phyloP scores from a whole-genome alignment of 768 basidiomycete species.

The Agaricus blazei region DNA sequence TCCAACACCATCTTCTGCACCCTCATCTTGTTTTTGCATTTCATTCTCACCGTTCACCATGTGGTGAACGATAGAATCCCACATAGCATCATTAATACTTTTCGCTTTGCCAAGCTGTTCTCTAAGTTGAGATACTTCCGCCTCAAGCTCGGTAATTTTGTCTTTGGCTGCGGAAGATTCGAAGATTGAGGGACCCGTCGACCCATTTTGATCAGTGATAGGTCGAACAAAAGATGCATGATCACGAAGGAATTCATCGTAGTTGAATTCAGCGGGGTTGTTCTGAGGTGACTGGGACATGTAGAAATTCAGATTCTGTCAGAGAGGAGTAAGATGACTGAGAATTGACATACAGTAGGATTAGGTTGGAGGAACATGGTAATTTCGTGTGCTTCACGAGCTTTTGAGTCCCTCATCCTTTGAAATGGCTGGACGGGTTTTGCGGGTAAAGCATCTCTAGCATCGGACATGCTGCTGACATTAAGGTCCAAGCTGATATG shows the following conservation, averaged over 20 bases:
- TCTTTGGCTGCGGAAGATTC: conserved; percentile 39
- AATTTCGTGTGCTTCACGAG: conserved; percentile 68
- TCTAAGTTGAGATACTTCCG: conserved; percentile 60
- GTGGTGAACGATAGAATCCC: conserved; percentile 77
- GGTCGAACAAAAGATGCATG: conserved; percentile 62
- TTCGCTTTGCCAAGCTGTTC: conserved; percentile 80
- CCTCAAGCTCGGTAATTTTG: conserved; percentile 64
- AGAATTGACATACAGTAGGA: conserved; percentile 30
- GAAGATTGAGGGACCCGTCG: background rate
- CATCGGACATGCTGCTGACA: conserved; percentile 31
- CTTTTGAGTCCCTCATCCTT: conserved; percentile 61
- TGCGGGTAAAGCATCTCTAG: conserved; percentile 59
- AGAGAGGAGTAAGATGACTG: background rate
- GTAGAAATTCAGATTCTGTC: background rate
- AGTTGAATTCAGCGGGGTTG: conserved; percentile 34
- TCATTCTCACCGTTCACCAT: conserved; percentile 30
- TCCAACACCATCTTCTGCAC: conserved; percentile 12
- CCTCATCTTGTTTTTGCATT: conserved; percentile 14
- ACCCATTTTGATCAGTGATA: conserved; percentile 18
- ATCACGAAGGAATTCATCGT: conserved; percentile 57
- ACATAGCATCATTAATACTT: conserved; percentile 91
- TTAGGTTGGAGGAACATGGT: conserved; percentile 52
- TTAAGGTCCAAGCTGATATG: conserved; percentile 58
- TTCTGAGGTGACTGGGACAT: conserved; percentile 22
- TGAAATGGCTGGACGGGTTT: conserved; percentile 68